A percentile compares a stretch with the other conserved stretches of the same genome.
These are phyloP conservation scores for Clarkia xantiana DNA, from an alignment of 345 rosid species.

Conservation along the genomic window DNA sequence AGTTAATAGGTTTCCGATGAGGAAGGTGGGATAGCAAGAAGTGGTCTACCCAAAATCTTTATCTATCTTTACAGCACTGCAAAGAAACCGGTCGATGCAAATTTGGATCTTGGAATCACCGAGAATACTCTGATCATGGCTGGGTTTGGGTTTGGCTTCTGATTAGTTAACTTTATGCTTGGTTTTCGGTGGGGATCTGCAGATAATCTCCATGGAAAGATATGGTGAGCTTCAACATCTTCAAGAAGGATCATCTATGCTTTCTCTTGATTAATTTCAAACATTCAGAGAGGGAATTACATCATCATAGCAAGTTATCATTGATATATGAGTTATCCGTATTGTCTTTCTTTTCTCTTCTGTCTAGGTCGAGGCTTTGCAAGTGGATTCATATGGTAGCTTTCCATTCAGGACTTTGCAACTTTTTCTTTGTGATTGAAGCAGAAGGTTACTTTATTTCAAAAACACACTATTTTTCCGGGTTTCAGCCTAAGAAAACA, in stretches of 20 bases:
- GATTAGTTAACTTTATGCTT: conserved; percentile 87
- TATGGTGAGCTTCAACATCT: conserved; percentile 27
- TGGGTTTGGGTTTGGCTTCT: conserved; percentile 89
- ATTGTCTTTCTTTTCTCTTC: not conserved
- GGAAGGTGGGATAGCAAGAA: conserved; percentile 94
- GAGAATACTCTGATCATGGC: conserved; percentile 78
- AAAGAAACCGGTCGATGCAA: conserved; percentile 67
- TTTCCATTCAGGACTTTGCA: too few species aligned
- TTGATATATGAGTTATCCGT: not conserved
- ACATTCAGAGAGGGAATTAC: too few species aligned
- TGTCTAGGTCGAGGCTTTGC: not conserved
- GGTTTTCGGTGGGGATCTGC: conserved; percentile 94
- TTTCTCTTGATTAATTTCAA: too few species aligned
- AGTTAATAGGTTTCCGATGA: conserved; percentile 67
- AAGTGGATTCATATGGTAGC: too few species aligned
- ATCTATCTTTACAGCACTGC: conserved; percentile 96
- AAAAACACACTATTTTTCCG: too few species aligned
- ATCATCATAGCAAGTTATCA: too few species aligned
- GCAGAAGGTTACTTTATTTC: too few species aligned
- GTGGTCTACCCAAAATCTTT: conserved; percentile 94
- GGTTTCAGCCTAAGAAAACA: too few species aligned
- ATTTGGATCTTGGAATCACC: conserved; percentile 40
- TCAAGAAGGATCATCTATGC: too few species aligned
- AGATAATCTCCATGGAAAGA: conserved; percentile 96
- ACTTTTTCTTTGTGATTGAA: too few species aligned